These are phyloP conservation scores for Pythium chondricola DNA, from an alignment of 352 stramenopile genomes.

Conservation along the genomic window DNA sequence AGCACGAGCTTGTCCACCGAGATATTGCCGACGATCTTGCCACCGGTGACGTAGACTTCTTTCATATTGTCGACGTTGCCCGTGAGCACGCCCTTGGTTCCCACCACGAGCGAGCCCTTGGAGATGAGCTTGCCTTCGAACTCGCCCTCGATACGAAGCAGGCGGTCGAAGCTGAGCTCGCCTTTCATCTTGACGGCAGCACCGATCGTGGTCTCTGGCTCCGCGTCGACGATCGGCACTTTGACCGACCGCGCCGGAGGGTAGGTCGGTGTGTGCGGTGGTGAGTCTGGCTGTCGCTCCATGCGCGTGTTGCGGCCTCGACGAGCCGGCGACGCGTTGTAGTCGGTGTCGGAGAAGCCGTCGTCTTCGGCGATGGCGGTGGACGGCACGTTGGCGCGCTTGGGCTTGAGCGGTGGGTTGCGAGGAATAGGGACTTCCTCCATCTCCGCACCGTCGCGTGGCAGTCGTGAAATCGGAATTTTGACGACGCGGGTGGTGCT, in stretches of 20 bases:
- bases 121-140: conserved; percentile 88
- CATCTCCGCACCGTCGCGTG: conserved; percentile 32
- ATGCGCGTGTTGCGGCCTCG: conserved; percentile 47
- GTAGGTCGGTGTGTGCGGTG: conserved; percentile 60
- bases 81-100: conserved; percentile 68
- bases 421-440: conserved; percentile 42
- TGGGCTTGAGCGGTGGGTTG: conserved; percentile 68
- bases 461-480: conserved; percentile 28
- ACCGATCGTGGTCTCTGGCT: conserved; percentile 79
- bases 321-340: conserved; percentile 45
- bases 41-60: conserved; percentile 80
- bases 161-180: conserved; percentile 84
- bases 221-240: conserved; percentile 65
- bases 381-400: conserved; percentile 43
- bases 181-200: conserved; percentile 85
- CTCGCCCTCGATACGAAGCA: conserved; percentile 86
- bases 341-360: conserved; percentile 56
- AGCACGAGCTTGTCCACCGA: conserved; percentile 79
- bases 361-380: conserved; percentile 44
- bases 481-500: no score
- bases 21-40: conserved; percentile 85
- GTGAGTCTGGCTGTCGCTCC: conserved; percentile 44
- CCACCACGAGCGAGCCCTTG: conserved; percentile 85
- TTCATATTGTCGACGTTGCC: conserved; percentile 86
- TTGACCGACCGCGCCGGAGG: conserved; percentile 34